phyloP scores from a whole-genome alignment of 2,329 filamentous ascomycete species.

The Neofusicoccum laricinum region DNA sequence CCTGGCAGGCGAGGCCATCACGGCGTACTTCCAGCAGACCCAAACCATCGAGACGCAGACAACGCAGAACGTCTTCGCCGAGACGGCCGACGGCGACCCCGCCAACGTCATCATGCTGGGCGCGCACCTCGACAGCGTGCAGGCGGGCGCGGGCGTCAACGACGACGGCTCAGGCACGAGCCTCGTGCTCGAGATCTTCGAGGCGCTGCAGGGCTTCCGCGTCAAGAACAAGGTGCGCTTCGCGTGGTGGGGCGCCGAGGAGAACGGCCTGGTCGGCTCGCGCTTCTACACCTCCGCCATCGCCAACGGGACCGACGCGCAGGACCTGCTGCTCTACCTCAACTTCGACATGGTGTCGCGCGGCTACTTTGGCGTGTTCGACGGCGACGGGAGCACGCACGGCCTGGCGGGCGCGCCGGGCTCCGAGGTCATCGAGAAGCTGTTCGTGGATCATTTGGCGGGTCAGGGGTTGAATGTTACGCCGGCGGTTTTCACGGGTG shows the following conservation, averaged over 20 bases:
- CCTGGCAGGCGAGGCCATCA: constrained; percentile 38
- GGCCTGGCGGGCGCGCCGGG: constrained; percentile 25
- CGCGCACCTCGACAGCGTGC: constrained; percentile 19
- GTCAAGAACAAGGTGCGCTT: constrained; percentile 67
- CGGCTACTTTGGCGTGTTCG: constrained; percentile 18
- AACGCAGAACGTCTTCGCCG: constrained; percentile 62
- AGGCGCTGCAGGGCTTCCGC: constrained; percentile 54
- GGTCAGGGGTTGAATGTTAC: constrained; percentile 26
- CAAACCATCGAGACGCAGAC: constrained; percentile 49
- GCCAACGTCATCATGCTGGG: constrained; percentile 44
- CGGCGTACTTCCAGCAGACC: constrained; percentile 44
- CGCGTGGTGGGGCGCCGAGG: constrained; percentile 66
- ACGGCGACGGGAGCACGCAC: constrained; percentile 28
- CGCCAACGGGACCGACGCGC: constrained; percentile 51
- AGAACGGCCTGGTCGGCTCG: constrained; percentile 60
- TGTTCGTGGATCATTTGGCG: constrained; percentile 32
- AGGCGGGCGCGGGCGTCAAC: constrained; percentile 56
- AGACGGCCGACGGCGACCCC: constrained; percentile 58
- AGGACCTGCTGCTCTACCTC: constrained; percentile 64
- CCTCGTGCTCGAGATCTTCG: constrained; percentile 61
- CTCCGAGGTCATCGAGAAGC: constrained; percentile 32
- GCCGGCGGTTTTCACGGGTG: constrained; percentile 30
- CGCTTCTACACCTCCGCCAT: constrained; percentile 48
- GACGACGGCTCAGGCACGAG: constrained; percentile 47
- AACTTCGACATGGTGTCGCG: constrained; percentile 61